Base-by-base conservation (phyloP, 306 rosid species). In the Pueraria montana region DNA sequence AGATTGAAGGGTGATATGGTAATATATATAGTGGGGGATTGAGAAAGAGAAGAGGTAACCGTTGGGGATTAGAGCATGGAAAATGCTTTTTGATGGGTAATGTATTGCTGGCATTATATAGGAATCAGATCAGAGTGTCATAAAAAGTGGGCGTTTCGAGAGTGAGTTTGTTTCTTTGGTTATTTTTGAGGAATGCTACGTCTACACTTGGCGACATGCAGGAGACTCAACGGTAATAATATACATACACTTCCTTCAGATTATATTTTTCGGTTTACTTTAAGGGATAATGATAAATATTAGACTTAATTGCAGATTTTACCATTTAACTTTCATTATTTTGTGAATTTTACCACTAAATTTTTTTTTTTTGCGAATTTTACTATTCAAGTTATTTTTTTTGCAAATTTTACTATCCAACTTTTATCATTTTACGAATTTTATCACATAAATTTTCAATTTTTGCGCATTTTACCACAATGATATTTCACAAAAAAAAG, bases 11-110 rank as follows among this genome's bases (percentile, higher is more conserved):
- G n/a, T n/a, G n/a, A n/a, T n/a, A n/a, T n/a, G n/a, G n/a, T 20
- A 12, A 2, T n/a, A 73, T 79, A 79, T 81, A 87, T 77, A 86
- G 20, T 26, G 32, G 72, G 42, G 30, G 11, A 48, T 20, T 56
- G 67, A 49, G 84, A n/a, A n/a, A n/a, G n/a, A n/a, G n/a, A 66
- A 75, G 61, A 72, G 17, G 23, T 87, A 74, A 80, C 91, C 86
- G 89, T 89, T 84, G 88, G 27, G 49, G 73, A 10, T 64, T 10
- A 68, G 56, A 40, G 65, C 85, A 80, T 82, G 90, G 36, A 80
- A 68, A 68, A 59, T 70, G 82, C 52, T 30, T n/a, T n/a, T 50
- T 3, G 1, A 11, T 13, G 20, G 16, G 67, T 67, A 10, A 67
- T 21, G 52, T 40, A 67, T 67, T 38, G 74, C 52, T 67, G 74